Conservation (phyloP, 352 stramenopile species). For the Pythium biforme region DNA sequence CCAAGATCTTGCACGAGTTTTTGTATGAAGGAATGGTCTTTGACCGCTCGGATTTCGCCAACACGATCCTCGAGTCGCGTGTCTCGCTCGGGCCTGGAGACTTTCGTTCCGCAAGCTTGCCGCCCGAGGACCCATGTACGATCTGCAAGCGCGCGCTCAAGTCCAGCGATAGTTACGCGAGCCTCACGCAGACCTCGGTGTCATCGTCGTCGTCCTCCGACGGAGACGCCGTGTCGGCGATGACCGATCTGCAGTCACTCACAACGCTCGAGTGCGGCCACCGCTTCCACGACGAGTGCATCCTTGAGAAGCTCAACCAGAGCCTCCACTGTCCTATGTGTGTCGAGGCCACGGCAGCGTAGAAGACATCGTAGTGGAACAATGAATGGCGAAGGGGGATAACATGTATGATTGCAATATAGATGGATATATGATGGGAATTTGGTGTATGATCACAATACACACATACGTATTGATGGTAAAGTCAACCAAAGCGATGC, state of each 20-base stretch:
- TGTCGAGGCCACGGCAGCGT: constrained; percentile 5
- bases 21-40: constrained; percentile 84
- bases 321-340: constrained; percentile 67
- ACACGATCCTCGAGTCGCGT: constrained; percentile 55
- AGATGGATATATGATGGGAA: background rate
- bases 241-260: constrained; percentile 34
- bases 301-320: constrained; percentile 80
- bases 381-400: background rate
- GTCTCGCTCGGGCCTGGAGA: constrained; percentile 32
- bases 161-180: constrained; percentile 28
- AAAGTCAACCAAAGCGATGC: too few relatives aligned
- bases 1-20: constrained; percentile 76
- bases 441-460: background rate
- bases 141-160: constrained; percentile 47
- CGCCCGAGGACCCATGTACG: constrained; percentile 46
- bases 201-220: constrained; percentile 19
- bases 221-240: constrained; percentile 34
- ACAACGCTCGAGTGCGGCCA: constrained; percentile 80
- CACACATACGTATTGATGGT: too few relatives aligned
- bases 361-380: background rate
- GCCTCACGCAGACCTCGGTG: constrained; percentile 25
- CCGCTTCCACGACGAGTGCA: constrained; percentile 87
- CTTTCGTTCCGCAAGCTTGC: constrained; percentile 4
- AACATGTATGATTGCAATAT: background rate
- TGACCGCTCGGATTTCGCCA: constrained; percentile 59